Percentiles rank a stretch among this genome's conserved stretches.
Conservation (phyloP, 257 asterid species). For the Solanum paucissectum region DNA sequence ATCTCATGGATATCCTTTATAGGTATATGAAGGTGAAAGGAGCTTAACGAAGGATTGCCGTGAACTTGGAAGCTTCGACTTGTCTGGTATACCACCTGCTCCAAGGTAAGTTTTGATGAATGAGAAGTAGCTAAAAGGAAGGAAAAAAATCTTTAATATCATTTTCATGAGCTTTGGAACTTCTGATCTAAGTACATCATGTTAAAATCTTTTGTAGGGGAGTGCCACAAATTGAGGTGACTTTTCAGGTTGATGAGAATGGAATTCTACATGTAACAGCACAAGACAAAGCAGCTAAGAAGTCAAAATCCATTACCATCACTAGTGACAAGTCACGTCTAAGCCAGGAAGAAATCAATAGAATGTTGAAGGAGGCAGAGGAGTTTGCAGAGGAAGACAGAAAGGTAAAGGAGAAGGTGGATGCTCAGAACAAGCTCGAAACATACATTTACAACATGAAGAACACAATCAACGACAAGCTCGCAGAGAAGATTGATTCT, state of each 20-base stretch:
- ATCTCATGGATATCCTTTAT: background rate
- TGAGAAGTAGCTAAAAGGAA: background rate
- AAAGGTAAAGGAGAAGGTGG: conserved; percentile 7
- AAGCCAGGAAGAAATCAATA: conserved; percentile 10
- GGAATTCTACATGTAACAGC: conserved; percentile 13
- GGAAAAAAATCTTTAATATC: background rate
- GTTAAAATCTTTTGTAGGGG: background rate
- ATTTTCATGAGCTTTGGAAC: background rate
- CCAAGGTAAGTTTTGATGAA: conserved; percentile 4
- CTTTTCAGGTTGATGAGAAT: conserved; percentile 5
- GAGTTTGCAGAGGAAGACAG: conserved; percentile 11
- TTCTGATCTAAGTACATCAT: no score
- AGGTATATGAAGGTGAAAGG: conserved; percentile 22
- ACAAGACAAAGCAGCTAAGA: conserved; percentile 14
- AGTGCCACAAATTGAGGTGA: conserved; percentile 17
- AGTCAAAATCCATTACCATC: conserved; percentile 6
- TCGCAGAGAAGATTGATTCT: conserved; percentile 8
- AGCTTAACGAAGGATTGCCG: conserved; percentile 12
- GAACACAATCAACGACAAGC: conserved; percentile 11
- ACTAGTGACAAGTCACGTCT: conserved; percentile 2
- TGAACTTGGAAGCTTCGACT: conserved; percentile 13
- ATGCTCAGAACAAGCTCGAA: conserved; percentile 12
- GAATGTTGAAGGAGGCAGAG: conserved; percentile 12
- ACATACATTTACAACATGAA: conserved; percentile 12
- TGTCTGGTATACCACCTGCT: conserved; percentile 17